Percentiles rank a stretch among this genome's conserved stretches.
Evolutionary conservation across 2,329 filamentous ascomycete genomes (phyloP).

Genomic region (Trichothecium roseum): DNA sequence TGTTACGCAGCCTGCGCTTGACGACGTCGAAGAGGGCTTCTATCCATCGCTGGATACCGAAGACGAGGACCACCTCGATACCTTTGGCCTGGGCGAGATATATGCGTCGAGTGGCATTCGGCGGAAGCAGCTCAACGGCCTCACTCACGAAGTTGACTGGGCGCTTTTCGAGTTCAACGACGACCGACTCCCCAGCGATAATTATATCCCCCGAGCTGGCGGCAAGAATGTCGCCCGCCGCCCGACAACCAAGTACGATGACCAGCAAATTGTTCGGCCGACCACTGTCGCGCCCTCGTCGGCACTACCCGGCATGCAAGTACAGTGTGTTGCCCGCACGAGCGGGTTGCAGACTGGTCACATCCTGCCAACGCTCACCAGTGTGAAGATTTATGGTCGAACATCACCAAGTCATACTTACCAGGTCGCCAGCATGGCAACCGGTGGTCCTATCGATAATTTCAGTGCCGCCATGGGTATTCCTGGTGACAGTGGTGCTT

Average conservation of each 20-base stretch:
- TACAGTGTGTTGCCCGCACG: constrained; percentile 83
- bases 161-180: constrained; percentile 74
- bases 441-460: constrained; percentile 6
- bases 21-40: constrained; percentile 75
- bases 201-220: constrained; percentile 46
- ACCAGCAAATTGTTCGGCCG: constrained; percentile 33
- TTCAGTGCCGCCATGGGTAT: constrained; percentile 42
- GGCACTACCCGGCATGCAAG: constrained; percentile 61
- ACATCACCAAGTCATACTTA: constrained; percentile 67
- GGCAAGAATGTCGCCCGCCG: constrained; percentile 6
- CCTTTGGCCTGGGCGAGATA: constrained; percentile 70
- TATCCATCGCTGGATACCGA: constrained; percentile 62
- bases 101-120: constrained; percentile 87
- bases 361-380: constrained; percentile 67
- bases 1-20: constrained; percentile 84
- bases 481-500: constrained; percentile 86
- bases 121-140: constrained; percentile 57
- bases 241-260: constrained; percentile 11
- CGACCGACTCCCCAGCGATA: constrained; percentile 59
- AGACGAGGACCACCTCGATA: constrained; percentile 74
- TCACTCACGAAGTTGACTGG: constrained; percentile 93
- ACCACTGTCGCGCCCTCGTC: constrained; percentile 47
- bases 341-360: constrained; percentile 71
- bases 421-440: constrained; percentile 38
- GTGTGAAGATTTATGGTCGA: constrained; percentile 81